phyloP scores from a whole-genome alignment of 106 monocot genomes.

The Triglochin maritima region DNA sequence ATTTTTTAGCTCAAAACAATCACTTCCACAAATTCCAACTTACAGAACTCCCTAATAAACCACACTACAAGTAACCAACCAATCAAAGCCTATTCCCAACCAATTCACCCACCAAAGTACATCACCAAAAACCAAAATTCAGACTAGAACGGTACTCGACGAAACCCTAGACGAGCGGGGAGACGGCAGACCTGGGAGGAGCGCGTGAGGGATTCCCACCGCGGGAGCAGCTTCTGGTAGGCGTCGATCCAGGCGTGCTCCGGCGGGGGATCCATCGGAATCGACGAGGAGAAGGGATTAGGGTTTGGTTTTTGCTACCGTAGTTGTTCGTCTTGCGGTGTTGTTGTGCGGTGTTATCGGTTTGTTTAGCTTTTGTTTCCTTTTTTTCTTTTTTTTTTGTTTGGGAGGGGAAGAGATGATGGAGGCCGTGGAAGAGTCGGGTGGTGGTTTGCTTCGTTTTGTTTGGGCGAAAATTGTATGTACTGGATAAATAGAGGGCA shows the following conservation, averaged over 20 bases:
- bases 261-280: conserved; percentile 31
- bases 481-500: too few species aligned
- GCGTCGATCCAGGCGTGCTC: conserved; percentile 39
- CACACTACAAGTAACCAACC: neutral
- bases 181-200: conserved; percentile 29
- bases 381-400: too few species aligned
- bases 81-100: neutral
- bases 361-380: too few species aligned
- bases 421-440: too few species aligned
- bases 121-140: neutral
- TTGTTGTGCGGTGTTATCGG: too few species aligned
- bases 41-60: neutral
- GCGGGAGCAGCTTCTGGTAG: conserved; percentile 18
- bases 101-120: neutral
- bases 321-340: too few species aligned
- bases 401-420: too few species aligned
- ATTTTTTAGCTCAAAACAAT: too few species aligned
- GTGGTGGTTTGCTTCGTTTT: too few species aligned
- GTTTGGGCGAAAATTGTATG: too few species aligned
- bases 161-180: neutral
- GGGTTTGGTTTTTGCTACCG: neutral
- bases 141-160: neutral
- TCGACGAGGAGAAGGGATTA: conserved; percentile 6
- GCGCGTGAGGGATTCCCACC: conserved; percentile 18
- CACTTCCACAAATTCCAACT: neutral